A percentile compares a stretch with the other conserved stretches of the same genome.
Conservation (phyloP, 352 stramenopile species). For the Phytophthora melonis region DNA sequence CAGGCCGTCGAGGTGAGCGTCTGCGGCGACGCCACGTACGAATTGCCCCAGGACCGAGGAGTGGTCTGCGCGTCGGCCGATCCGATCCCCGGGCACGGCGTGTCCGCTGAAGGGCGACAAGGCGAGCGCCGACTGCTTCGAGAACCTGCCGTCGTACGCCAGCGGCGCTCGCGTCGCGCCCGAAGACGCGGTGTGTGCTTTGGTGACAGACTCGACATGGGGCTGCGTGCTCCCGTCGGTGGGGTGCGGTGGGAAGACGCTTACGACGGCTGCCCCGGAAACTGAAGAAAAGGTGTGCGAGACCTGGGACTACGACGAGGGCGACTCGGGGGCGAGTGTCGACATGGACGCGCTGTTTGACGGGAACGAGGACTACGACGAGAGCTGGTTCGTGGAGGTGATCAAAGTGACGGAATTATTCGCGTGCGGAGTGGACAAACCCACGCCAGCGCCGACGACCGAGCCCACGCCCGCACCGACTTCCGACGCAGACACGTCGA, state of each 20-base stretch:
- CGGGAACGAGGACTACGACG: slow-evolving; percentile 32
- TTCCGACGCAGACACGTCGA: not conserved
- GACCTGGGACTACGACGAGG: slow-evolving; percentile 40
- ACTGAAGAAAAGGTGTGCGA: slow-evolving; percentile 23
- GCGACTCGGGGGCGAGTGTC: slow-evolving; percentile 7
- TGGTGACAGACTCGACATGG: slow-evolving; percentile 52
- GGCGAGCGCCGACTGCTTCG: slow-evolving; percentile 50
- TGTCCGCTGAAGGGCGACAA: slow-evolving; percentile 53
- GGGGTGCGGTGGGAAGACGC: slow-evolving; percentile 20
- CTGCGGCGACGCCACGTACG: slow-evolving; percentile 40
- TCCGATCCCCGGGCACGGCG: slow-evolving; percentile 29
- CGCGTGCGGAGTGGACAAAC: slow-evolving; percentile 25
- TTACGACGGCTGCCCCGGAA: slow-evolving; percentile 17
- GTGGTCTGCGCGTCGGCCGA: slow-evolving; percentile 58
- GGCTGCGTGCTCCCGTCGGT: slow-evolving; percentile 45
- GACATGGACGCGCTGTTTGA: slow-evolving; percentile 28
- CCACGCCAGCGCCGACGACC: slow-evolving; percentile 26
- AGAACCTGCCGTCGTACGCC: slow-evolving; percentile 52
- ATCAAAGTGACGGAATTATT: slow-evolving; percentile 37
- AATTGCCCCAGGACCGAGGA: slow-evolving; percentile 44
- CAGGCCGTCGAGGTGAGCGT: slow-evolving; percentile 31
- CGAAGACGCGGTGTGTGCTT: slow-evolving; percentile 55
- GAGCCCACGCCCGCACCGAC: slow-evolving; percentile 23
- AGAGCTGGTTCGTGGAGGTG: slow-evolving; percentile 41
- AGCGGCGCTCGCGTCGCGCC: slow-evolving; percentile 39